Percentiles rank a stretch among this genome's conserved stretches.
These are phyloP conservation scores for Metarhizium rileyi DNA, from an alignment of 2,329 filamentous ascomycete species.

Conservation along the genomic window DNA sequence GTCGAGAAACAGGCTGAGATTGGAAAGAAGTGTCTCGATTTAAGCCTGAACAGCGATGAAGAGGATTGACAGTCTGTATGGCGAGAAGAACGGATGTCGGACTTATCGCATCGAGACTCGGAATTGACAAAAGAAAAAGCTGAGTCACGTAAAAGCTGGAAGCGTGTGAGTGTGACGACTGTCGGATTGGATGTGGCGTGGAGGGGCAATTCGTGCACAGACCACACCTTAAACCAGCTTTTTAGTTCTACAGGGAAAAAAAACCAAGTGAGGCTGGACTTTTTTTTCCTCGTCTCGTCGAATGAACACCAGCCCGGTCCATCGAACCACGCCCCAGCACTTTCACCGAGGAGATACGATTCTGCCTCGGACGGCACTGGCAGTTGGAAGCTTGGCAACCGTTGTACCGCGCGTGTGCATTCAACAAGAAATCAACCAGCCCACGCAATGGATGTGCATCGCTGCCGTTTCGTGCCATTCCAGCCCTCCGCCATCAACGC, in stretches of 20 bases:
- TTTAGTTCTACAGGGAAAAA: conserved; percentile 18
- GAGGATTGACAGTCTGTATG: not conserved
- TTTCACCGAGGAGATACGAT: conserved; percentile 3
- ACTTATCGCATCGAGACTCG: conserved; percentile 1
- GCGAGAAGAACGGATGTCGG: not conserved
- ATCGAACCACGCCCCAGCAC: not conserved
- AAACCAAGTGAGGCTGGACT: conserved; percentile 17
- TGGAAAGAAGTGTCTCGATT: no score
- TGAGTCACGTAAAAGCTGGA: not conserved
- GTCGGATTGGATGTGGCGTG: conserved; percentile 14
- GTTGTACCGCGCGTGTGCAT: not conserved
- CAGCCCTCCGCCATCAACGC: conserved; percentile 88
- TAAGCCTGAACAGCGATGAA: not conserved
- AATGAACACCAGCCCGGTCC: not conserved
- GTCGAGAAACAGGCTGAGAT: not conserved
- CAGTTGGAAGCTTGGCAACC: not conserved
- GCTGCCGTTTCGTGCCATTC: conserved; percentile 90
- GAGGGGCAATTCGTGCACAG: conserved; percentile 23
- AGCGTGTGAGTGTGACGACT: not conserved
- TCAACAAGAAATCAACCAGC: not conserved
- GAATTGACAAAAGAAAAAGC: not conserved
- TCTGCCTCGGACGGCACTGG: not conserved
- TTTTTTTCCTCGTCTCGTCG: conserved; percentile 16
- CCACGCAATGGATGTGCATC: conserved; percentile 79
- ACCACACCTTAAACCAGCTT: conserved; percentile 23